Conservation (phyloP, 768 basidiomycete species). For the Infundibulicybe gibba region DNA sequence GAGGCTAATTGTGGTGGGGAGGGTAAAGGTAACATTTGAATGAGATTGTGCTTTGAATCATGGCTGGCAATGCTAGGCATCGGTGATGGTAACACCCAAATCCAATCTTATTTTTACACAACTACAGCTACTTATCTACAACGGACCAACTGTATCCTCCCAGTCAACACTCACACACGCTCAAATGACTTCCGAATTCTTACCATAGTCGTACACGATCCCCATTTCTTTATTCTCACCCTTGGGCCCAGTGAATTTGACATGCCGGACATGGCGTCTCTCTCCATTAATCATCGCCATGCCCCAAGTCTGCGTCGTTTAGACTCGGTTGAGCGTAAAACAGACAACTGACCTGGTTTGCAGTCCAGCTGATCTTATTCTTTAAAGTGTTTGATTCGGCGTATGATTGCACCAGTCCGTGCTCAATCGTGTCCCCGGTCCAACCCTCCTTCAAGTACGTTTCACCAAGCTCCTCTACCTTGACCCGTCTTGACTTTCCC, state of each 20-base stretch:
- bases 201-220: conserved; percentile 68
- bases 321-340: background rate
- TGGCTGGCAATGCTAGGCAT: too few relatives aligned
- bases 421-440: conserved; percentile 35
- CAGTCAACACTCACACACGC: too few relatives aligned
- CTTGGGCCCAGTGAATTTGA: conserved; percentile 60
- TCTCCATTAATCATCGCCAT: conserved; percentile 55
- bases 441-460: conserved; percentile 38
- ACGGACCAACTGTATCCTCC: too few relatives aligned
- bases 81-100: too few relatives aligned
- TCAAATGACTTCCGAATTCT: conserved; percentile 22
- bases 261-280: conserved; percentile 56
- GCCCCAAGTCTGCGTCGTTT: conserved; percentile 50
- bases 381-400: conserved; percentile 61
- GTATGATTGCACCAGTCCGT: conserved; percentile 41
- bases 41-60: too few relatives aligned
- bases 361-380: conserved; percentile 59
- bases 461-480: conserved; percentile 41
- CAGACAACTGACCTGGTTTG: conserved; percentile 46
- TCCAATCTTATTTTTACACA: too few relatives aligned
- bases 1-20: too few relatives aligned
- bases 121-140: too few relatives aligned
- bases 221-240: conserved; percentile 53
- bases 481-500: conserved; percentile 49
- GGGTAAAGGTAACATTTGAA: too few relatives aligned